These are phyloP conservation scores for Leccinum variicolor DNA, from an alignment of 768 basidiomycete genomes.

Conservation along the genomic window DNA sequence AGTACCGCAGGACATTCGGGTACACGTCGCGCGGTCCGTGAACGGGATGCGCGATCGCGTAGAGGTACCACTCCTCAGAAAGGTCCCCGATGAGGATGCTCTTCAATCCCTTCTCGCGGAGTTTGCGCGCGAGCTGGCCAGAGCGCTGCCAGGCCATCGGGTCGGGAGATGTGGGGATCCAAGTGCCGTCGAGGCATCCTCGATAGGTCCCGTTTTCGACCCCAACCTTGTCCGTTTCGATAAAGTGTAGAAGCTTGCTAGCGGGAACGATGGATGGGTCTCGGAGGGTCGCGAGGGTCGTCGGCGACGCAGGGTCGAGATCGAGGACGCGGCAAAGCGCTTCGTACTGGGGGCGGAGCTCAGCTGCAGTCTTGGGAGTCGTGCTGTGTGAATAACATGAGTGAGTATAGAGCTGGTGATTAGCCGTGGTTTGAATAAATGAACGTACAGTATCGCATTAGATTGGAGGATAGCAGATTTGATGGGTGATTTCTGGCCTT, in stretches of 20 bases:
- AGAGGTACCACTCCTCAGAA: conserved; percentile 75
- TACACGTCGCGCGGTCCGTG: conserved; percentile 46
- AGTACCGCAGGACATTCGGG: conserved; percentile 60
- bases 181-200: conserved; percentile 57
- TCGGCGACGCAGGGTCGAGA: conserved; percentile 50
- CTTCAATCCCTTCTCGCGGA: conserved; percentile 55
- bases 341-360: conserved; percentile 59
- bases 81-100: conserved; percentile 67
- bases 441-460: conserved; percentile 64
- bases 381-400: conserved; percentile 31
- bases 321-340: conserved; percentile 55
- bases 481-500: conserved; percentile 57
- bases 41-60: conserved; percentile 67
- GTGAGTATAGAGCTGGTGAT: not conserved
- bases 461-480: conserved; percentile 66
- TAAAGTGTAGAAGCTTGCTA: conserved; percentile 49
- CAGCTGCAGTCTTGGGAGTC: conserved; percentile 56
- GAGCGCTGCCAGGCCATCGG: conserved; percentile 68
- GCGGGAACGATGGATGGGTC: conserved; percentile 49
- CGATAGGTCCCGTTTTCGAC: conserved; percentile 61
- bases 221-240: conserved; percentile 56
- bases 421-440: not conserved
- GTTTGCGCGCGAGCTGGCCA: conserved; percentile 52
- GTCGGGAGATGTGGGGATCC: conserved; percentile 51
- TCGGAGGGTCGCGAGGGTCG: conserved; percentile 48